phyloP scores from a whole-genome alignment of 1,139 yeast genomes.

The Saccharomyces hybrid region DNA sequence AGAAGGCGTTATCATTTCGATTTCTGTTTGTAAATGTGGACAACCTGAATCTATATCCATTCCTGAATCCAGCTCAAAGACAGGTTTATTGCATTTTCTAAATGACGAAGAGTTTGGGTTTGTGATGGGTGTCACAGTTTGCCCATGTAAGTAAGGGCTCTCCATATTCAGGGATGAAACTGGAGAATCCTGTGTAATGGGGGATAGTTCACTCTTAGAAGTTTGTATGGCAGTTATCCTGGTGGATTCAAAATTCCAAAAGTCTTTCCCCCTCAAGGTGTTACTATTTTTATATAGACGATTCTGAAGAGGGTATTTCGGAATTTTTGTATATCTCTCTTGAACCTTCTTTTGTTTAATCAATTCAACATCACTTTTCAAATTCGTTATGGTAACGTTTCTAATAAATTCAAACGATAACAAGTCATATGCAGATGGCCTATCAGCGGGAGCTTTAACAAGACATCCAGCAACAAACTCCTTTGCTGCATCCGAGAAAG shows the following conservation, averaged over 20 bases:
- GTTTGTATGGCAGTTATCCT: not conserved
- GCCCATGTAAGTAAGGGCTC: constrained; percentile 9
- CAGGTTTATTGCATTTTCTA: constrained; percentile 11
- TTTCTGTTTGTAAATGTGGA: constrained; percentile 6
- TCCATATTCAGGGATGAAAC: constrained; percentile 11
- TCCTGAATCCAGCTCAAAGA: constrained; percentile 19
- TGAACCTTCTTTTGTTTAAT: constrained; percentile 19
- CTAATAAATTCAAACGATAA: constrained; percentile 43
- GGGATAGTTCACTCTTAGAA: not conserved
- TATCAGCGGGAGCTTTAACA: constrained; percentile 44
- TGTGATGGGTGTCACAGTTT: constrained; percentile 22
- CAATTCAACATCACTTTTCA: constrained; percentile 29
- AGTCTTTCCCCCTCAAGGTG: constrained; percentile 2
- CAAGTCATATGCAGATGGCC: constrained; percentile 44
- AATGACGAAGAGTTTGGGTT: constrained; percentile 14
- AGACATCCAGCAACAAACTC: constrained; percentile 56
- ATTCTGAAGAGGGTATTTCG: constrained; percentile 27
- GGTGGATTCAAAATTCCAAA: constrained; percentile 21
- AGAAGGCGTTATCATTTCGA: not conserved
- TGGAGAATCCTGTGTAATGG: constrained; percentile 7
- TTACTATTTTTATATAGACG: constrained; percentile 22
- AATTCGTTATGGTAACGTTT: constrained; percentile 10
- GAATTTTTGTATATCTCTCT: constrained; percentile 20
- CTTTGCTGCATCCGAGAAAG: constrained; percentile 44
- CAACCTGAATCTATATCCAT: constrained; percentile 18